Evolutionary conservation across 1,139 yeast genomes (phyloP).

Genomic region (Lodderomyces metapsilosis): DNA sequence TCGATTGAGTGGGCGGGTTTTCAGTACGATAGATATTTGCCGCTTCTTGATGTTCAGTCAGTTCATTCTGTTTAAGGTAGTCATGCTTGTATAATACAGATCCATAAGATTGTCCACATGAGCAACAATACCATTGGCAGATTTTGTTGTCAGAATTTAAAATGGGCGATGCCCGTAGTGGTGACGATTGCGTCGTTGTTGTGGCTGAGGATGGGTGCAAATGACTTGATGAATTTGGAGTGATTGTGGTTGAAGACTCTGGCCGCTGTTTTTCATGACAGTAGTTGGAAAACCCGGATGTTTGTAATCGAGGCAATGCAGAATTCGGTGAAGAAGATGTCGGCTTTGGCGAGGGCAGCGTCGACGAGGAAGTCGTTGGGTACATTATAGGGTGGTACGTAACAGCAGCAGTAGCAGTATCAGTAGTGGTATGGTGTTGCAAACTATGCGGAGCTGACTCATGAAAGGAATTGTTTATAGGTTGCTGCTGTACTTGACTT

Average conservation of each 20-base stretch:
- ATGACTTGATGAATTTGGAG: not conserved
- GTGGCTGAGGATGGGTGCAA: slow-evolving; percentile 1
- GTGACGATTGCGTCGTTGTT: not conserved
- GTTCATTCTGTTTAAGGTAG: slow-evolving; percentile 3
- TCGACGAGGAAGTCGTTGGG: not conserved
- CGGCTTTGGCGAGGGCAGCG: not conserved
- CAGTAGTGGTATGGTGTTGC: not conserved
- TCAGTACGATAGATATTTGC: not conserved
- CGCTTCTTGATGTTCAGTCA: not conserved
- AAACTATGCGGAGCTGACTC: slow-evolving; percentile 1
- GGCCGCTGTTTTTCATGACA: not conserved
- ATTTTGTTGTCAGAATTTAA: slow-evolving; percentile 31
- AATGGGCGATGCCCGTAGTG: not conserved
- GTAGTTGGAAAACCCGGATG: not conserved
- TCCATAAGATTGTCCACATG: slow-evolving; percentile 52
- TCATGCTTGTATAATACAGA: slow-evolving; percentile 31
- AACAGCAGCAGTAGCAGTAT: not conserved
- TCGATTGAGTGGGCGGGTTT: slow-evolving; percentile 5
- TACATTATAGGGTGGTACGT: not conserved
- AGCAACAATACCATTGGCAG: slow-evolving; percentile 55
- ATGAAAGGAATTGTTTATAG: not conserved
- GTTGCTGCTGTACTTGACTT: not conserved
- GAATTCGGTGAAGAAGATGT: not conserved
- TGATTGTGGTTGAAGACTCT: not conserved
- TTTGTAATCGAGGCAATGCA: not conserved